phyloP scores from a whole-genome alignment of 768 basidiomycete genomes.

The Mycena capillaripes region DNA sequence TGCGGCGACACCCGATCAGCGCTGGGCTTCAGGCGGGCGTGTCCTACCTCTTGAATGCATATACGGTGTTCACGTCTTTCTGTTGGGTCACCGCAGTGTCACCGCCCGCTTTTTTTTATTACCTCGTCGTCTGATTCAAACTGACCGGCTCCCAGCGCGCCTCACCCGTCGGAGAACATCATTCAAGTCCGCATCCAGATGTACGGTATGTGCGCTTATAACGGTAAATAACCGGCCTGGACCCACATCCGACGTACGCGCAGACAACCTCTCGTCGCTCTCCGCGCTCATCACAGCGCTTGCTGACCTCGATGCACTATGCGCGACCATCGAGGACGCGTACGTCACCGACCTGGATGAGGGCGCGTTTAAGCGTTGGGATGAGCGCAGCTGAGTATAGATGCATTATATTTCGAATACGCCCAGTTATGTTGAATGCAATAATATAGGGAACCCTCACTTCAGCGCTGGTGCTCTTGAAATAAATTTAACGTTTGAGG shows the following conservation, averaged over 20 bases:
- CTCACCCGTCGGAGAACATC: background rate
- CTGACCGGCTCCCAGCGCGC: background rate
- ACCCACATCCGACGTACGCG: background rate
- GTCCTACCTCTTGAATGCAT: background rate
- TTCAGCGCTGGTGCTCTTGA: no score
- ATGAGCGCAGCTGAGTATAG: conserved; percentile 68
- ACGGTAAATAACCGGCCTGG: background rate
- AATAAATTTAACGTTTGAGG: no score
- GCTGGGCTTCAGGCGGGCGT: background rate
- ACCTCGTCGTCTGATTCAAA: background rate
- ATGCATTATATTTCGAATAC: no score
- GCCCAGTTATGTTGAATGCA: no score
- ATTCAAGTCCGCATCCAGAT: background rate
- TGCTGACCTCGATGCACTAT: conserved; percentile 82
- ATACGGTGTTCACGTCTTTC: background rate
- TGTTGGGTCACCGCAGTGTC: background rate
- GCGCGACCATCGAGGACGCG: conserved; percentile 75
- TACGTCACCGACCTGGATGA: conserved; percentile 73
- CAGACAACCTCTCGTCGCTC: conserved; percentile 70
- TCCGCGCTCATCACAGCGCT: conserved; percentile 85
- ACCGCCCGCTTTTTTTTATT: background rate
- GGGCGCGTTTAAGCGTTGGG: conserved; percentile 75
- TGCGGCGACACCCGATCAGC: background rate
- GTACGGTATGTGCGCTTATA: background rate
- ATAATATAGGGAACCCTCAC: no score